Conservation (phyloP, 1,284 basidiomycete genomes). For the Trichosporon coremiiforme region DNA sequence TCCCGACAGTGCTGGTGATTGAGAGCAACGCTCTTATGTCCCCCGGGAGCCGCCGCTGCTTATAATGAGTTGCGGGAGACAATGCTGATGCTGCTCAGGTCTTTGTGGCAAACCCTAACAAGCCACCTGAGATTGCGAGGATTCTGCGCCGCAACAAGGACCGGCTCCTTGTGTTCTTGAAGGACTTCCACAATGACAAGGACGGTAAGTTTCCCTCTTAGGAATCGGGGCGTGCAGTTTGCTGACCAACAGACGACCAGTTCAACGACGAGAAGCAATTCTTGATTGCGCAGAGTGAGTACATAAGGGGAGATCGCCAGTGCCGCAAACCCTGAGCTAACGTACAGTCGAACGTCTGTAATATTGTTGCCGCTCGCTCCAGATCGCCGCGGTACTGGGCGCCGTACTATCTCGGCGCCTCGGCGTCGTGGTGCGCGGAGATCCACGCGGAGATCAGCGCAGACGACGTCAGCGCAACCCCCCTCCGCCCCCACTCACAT, state of each 20-base stretch:
- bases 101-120: conserved; percentile 99
- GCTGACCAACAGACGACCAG: conserved; percentile 73
- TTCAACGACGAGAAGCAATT: conserved; percentile 98
- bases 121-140: conserved; percentile 88
- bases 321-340: conserved; percentile 5
- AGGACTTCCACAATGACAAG: conserved; percentile 96
- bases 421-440: not conserved
- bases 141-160: conserved; percentile 94
- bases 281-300: conserved; percentile 77
- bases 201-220: conserved; percentile 65
- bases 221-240: not conserved
- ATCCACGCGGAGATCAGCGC: not conserved
- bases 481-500: not conserved
- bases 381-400: not conserved
- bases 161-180: conserved; percentile 84
- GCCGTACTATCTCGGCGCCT: not conserved
- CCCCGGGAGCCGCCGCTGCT: too few species aligned
- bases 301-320: not conserved
- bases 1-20: not conserved
- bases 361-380: not conserved
- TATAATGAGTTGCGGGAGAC: too few species aligned
- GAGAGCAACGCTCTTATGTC: too few species aligned
- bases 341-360: conserved; percentile 27
- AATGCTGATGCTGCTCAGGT: conserved; percentile 62
- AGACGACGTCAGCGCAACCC: not conserved